A percentile compares a stretch with the other conserved stretches of the same genome.
phyloP scores from a whole-genome alignment of 2,329 filamentous ascomycete species.

The Xylaria polymorpha region DNA sequence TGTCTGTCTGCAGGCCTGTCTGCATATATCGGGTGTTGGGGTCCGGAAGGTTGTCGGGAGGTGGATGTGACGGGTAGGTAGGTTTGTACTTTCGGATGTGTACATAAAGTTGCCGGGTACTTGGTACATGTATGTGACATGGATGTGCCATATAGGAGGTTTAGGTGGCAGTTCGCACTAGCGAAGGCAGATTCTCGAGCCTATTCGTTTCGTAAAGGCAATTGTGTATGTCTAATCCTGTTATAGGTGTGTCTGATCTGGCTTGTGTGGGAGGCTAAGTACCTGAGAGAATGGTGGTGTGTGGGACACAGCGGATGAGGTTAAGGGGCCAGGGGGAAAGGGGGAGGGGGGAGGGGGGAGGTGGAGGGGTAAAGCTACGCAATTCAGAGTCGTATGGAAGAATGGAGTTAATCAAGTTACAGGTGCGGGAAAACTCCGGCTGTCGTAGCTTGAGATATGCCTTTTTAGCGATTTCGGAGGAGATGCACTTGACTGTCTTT shows the following conservation, averaged over 20 bases:
- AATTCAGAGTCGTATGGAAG: not conserved
- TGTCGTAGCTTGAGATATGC: not conserved
- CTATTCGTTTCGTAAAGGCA: not conserved
- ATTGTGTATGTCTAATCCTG: no score
- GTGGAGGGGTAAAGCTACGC: no score
- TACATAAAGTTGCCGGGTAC: not conserved
- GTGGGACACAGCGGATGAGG: not conserved
- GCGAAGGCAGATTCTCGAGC: not conserved
- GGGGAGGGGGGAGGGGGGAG: no score
- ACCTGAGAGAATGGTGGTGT: not conserved
- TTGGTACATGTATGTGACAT: not conserved
- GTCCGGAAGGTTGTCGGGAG: not conserved
- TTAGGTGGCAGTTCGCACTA: not conserved
- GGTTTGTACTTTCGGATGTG: not conserved
- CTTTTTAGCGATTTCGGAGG: not conserved
- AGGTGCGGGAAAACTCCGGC: not conserved
- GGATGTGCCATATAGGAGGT: not conserved
- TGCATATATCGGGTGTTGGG: not conserved
- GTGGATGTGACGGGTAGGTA: not conserved
- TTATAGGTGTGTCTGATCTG: not conserved
- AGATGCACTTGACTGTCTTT: not conserved
- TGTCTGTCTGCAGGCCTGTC: not conserved
- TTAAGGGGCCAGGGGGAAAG: not conserved
- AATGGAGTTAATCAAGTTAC: not conserved
- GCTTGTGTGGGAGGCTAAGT: not conserved